A percentile compares a stretch with the other conserved stretches of the same genome.
Conservation (phyloP, 306 rosid species). For the Glycine soja region DNA sequence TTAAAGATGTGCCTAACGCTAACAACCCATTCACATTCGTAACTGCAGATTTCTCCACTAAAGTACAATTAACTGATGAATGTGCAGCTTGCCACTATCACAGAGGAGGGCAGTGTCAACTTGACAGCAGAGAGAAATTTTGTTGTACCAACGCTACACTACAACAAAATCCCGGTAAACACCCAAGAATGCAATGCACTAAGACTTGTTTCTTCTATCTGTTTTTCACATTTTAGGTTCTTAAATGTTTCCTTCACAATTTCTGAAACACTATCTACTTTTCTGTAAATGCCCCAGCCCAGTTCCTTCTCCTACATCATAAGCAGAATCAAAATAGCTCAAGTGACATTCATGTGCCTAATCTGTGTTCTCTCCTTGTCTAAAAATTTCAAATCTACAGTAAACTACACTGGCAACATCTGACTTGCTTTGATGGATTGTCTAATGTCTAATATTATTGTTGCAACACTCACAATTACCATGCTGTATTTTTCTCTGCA, state of each 20-base stretch:
- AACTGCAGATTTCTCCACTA: not conserved
- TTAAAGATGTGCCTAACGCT: conserved; percentile 28
- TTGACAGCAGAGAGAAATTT: not conserved
- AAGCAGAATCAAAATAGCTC: not conserved
- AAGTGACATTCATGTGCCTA: conserved; percentile 1
- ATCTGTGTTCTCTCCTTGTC: not conserved
- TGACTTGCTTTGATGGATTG: not conserved
- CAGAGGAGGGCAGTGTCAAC: conserved; percentile 29
- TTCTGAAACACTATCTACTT: conserved; percentile 9
- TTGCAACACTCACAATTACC: not conserved
- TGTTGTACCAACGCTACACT: conserved; percentile 40
- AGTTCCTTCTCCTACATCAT: no score
- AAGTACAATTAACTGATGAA: conserved; percentile 1
- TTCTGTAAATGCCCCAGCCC: no score
- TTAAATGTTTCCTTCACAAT: not conserved
- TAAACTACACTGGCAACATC: not conserved
- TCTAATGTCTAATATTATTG: not conserved
- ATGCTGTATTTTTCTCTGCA: conserved; percentile 4
- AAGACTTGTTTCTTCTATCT: not conserved
- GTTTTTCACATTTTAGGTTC: conserved; percentile 17
- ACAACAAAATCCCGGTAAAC: conserved; percentile 3
- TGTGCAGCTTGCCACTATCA: conserved; percentile 42
- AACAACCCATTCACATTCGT: conserved; percentile 1
- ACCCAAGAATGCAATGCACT: conserved; percentile 17
- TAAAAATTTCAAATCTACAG: not conserved